Conservation (phyloP, 169 alveolate genomes). For the Theileria luwenshuni region DNA sequence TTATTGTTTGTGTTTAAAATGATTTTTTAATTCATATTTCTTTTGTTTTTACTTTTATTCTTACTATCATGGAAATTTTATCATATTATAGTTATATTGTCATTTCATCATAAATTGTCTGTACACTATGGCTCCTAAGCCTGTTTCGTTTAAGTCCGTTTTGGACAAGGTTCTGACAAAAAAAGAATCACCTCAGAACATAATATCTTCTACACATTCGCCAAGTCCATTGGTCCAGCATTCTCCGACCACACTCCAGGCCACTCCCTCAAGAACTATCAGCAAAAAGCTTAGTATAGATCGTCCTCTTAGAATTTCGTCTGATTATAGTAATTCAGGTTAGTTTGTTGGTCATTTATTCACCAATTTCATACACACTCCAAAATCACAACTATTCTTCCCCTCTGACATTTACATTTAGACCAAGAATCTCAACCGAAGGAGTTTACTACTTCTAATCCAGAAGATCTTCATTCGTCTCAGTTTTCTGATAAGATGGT, state of each 20-base stretch:
- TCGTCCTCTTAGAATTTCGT: conserved; percentile 12
- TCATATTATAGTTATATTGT: background rate
- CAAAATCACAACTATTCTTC: too few relatives aligned
- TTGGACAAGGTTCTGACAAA: conserved; percentile 42
- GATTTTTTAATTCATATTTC: background rate
- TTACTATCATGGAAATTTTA: background rate
- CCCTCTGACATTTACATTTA: too few relatives aligned
- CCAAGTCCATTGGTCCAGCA: conserved; percentile 32
- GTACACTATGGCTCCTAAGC: conserved; percentile 54
- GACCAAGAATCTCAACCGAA: conserved; percentile 3
- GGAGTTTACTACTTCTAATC: background rate
- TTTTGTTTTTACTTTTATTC: background rate
- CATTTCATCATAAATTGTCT: conserved; percentile 2
- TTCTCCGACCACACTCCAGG: background rate
- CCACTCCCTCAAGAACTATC: background rate
- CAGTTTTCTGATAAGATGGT: background rate
- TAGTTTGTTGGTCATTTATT: background rate
- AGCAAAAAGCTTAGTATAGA: background rate
- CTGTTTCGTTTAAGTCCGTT: conserved; percentile 54
- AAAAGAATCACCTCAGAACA: conserved; percentile 21
- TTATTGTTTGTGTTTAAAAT: background rate
- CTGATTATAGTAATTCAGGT: conserved; percentile 5
- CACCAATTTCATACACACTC: background rate
- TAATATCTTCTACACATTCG: conserved; percentile 22
- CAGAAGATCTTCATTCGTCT: background rate